Conservation (phyloP, 768 basidiomycete genomes). For the Cytidiella melzeri region DNA sequence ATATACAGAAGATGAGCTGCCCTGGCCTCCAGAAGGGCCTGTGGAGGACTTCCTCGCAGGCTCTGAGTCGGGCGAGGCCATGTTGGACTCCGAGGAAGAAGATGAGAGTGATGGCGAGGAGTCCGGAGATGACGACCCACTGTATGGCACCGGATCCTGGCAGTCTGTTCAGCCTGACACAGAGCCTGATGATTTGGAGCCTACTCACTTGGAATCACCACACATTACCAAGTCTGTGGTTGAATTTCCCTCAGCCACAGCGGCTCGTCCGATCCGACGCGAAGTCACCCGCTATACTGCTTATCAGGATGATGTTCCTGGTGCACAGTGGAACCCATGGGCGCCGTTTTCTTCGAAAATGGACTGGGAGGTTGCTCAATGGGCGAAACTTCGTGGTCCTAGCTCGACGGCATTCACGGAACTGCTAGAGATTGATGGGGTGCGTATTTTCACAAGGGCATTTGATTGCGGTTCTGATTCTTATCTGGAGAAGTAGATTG, state of each 20-base stretch:
- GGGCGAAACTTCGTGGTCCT: constrained; percentile 32
- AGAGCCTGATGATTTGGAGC: not conserved
- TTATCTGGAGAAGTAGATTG: constrained; percentile 4
- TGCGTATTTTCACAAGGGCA: constrained; percentile 17
- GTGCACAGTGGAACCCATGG: not conserved
- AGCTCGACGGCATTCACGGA: constrained; percentile 34
- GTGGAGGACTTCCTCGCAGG: not conserved
- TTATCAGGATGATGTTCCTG: not conserved
- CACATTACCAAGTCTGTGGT: not conserved
- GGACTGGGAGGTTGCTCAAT: constrained; percentile 35
- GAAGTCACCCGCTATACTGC: no score
- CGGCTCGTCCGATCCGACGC: no score
- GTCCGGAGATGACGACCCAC: not conserved
- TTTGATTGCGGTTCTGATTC: not conserved
- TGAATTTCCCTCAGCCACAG: not conserved
- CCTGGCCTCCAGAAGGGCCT: no score
- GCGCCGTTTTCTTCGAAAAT: constrained; percentile 30
- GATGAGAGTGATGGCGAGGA: no score
- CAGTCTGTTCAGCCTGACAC: not conserved
- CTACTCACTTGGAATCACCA: not conserved
- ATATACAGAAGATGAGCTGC: constrained; percentile 2
- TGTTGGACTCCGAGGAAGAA: not conserved
- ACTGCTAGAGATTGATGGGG: constrained; percentile 33
- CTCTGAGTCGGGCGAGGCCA: not conserved
- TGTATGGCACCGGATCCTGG: no score